phyloP scores from a whole-genome alignment of 2,329 filamentous ascomycete species.

The Botryotinia globosa region DNA sequence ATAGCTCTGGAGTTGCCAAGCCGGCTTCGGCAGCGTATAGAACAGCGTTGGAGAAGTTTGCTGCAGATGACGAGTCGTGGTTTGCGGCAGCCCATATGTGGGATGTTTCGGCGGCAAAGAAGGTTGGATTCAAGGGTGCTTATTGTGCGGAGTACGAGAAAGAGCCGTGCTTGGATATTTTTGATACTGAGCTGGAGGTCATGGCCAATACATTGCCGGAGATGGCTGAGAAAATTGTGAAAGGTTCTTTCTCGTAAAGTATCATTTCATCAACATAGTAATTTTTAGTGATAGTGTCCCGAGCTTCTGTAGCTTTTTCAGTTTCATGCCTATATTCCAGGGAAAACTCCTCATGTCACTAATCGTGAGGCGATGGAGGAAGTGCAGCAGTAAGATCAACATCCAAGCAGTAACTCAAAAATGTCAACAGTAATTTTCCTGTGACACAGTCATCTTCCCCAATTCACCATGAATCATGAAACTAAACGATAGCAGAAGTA shows the following conservation, averaged over 20 bases:
- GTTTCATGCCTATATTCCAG: too few species aligned
- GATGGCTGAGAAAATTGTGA: constrained; percentile 46
- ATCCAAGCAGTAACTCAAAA: not conserved
- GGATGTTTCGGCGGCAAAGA: constrained; percentile 54
- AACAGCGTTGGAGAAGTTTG: constrained; percentile 41
- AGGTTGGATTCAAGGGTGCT: constrained; percentile 50
- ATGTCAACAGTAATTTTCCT: not conserved
- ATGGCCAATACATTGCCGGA: constrained; percentile 46
- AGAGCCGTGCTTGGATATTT: constrained; percentile 50
- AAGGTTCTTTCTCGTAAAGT: not conserved
- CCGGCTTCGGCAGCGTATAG: constrained; percentile 49
- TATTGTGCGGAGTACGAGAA: constrained; percentile 54
- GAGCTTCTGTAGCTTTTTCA: not conserved
- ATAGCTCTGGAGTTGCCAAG: constrained; percentile 49
- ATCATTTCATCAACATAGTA: not conserved
- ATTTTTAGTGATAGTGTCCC: not conserved
- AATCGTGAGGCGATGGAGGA: not conserved
- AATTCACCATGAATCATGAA: not conserved
- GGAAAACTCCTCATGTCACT: not conserved
- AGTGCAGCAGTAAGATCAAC: not conserved
- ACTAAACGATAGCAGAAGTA: not conserved
- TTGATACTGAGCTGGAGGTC: constrained; percentile 49
- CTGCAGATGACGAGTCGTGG: constrained; percentile 46
- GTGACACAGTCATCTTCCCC: not conserved
- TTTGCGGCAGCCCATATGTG: constrained; percentile 60